phyloP scores from a whole-genome alignment of 2,329 filamentous ascomycete species.

The Nemania serpens region DNA sequence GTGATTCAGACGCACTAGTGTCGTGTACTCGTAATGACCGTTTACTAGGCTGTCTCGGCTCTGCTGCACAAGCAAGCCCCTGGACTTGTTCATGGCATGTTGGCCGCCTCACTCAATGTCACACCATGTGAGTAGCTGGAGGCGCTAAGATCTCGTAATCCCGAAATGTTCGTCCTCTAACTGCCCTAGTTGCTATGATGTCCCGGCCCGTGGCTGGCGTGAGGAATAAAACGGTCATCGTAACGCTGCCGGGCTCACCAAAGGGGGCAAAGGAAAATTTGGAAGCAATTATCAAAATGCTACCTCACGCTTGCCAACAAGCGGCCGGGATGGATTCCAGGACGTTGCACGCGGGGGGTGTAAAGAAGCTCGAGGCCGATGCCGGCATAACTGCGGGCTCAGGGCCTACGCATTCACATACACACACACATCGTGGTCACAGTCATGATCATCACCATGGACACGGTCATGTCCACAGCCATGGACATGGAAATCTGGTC shows the following conservation, averaged over 20 bases:
- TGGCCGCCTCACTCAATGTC: conserved; percentile 79
- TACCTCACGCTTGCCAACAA: conserved; percentile 94
- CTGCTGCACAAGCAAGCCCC: conserved; percentile 85
- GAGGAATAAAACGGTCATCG: conserved; percentile 76
- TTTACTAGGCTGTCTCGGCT: conserved; percentile 70
- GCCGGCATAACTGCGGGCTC: conserved; percentile 61
- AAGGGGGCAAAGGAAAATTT: conserved; percentile 96
- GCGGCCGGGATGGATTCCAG: conserved; percentile 83
- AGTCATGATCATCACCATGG: conserved; percentile 57
- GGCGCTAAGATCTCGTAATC: rapidly evolving
- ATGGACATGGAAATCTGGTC: conserved; percentile 68
- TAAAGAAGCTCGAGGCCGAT: conserved; percentile 82
- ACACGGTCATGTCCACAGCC: conserved; percentile 61
- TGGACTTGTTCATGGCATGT: conserved; percentile 93
- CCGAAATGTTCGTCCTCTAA: not conserved
- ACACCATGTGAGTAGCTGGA: conserved; percentile 76
- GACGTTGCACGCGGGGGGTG: conserved; percentile 75
- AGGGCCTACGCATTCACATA: conserved; percentile 39
- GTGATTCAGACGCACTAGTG: not conserved
- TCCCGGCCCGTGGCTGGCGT: conserved; percentile 90
- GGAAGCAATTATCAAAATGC: conserved; percentile 81
- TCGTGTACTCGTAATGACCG: not conserved
- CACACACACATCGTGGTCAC: conserved; percentile 47
- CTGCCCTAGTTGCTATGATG: conserved; percentile 84
- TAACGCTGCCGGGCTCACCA: conserved; percentile 91